Percentiles rank a stretch among this genome's conserved stretches.
phyloP scores from a whole-genome alignment of 768 basidiomycete species.

The Hemileccinum impolitum region DNA sequence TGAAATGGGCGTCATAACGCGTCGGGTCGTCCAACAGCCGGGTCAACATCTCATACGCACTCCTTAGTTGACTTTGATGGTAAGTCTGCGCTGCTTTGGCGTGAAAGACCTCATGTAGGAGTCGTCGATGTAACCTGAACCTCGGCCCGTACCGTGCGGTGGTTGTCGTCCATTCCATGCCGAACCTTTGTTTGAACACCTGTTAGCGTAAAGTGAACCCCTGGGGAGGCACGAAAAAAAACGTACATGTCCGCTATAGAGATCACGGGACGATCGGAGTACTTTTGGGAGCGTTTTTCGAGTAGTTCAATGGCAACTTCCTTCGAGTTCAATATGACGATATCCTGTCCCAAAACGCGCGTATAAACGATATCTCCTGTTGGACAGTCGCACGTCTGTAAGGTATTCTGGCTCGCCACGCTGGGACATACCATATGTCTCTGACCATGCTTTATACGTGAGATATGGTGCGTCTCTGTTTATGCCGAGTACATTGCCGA shows the following conservation, averaged over 20 bases:
- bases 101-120: slow-evolving; percentile 18
- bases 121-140: slow-evolving; percentile 21
- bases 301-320: slow-evolving; percentile 46
- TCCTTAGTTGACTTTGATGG: slow-evolving; percentile 12
- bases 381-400: too few species aligned
- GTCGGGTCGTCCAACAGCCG: slow-evolving; percentile 8
- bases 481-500: slow-evolving; percentile 14
- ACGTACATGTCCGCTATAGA: slow-evolving; percentile 3
- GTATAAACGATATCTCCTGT: slow-evolving; percentile 8
- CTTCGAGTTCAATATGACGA: slow-evolving; percentile 49
- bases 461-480: slow-evolving; percentile 7
- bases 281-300: slow-evolving; percentile 49
- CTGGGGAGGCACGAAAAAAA: neutral
- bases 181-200: slow-evolving; percentile 10
- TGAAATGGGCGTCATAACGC: slow-evolving; percentile 9
- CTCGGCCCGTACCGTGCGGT: slow-evolving; percentile 18
- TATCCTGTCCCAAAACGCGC: slow-evolving; percentile 39
- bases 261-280: slow-evolving; percentile 32
- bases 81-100: slow-evolving; percentile 8
- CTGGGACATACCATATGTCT: slow-evolving; percentile 12
- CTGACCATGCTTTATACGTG: slow-evolving; percentile 19
- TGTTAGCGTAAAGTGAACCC: neutral
- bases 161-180: slow-evolving; percentile 10
- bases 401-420: neutral
- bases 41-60: slow-evolving; percentile 7